Percentiles rank a stretch among this genome's conserved stretches.
phyloP scores from a whole-genome alignment of 2,329 filamentous ascomycete genomes.

The Phyllosticta citriasiana region DNA sequence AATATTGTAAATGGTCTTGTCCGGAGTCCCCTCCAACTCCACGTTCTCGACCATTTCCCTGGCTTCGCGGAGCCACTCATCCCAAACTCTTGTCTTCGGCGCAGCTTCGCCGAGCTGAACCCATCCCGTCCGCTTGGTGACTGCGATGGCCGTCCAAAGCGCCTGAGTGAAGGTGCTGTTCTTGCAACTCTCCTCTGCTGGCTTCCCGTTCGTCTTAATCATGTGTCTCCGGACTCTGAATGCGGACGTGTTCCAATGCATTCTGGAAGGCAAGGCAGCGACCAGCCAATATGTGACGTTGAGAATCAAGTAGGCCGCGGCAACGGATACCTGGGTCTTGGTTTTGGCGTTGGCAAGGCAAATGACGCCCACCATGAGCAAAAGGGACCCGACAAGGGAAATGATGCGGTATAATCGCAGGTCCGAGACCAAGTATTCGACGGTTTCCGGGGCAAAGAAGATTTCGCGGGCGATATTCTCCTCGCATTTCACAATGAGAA shows the following conservation, averaged over 20 bases:
- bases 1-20: conserved; percentile 22
- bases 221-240: conserved; percentile 25
- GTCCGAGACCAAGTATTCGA: conserved; percentile 35
- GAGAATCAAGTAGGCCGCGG: conserved; percentile 39
- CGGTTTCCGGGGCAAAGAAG: conserved; percentile 42
- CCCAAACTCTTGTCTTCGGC: conserved; percentile 33
- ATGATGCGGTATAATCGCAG: conserved; percentile 35
- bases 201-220: background rate
- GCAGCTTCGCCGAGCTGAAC: conserved; percentile 30
- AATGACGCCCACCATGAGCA: conserved; percentile 45
- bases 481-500: conserved; percentile 39
- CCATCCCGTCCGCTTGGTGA: conserved; percentile 36
- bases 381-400: conserved; percentile 39
- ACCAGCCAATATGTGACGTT: conserved; percentile 43
- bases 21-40: background rate
- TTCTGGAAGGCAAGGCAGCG: conserved; percentile 36
- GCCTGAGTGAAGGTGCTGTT: conserved; percentile 36
- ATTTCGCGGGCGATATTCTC: conserved; percentile 42
- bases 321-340: conserved; percentile 39
- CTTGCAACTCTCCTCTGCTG: background rate
- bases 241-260: conserved; percentile 39
- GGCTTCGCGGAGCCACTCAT: conserved; percentile 31
- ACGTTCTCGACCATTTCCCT: conserved; percentile 7
- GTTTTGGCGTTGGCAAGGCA: conserved; percentile 40
- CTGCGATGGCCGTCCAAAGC: conserved; percentile 39